Conservation (phyloP, 2,329 filamentous ascomycete genomes). For the Venturia effusa region DNA sequence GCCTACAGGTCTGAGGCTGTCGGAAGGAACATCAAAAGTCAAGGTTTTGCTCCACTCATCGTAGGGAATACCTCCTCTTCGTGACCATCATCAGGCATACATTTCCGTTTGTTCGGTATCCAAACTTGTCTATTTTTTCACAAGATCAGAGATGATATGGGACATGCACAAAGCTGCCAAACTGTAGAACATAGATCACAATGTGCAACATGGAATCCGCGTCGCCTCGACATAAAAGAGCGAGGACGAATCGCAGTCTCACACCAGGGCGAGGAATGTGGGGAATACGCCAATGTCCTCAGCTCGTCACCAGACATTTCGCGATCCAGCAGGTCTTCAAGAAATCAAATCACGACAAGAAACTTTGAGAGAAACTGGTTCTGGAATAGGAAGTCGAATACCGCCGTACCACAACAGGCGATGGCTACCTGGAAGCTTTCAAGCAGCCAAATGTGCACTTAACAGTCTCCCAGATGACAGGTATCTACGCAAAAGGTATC, state of each 20-base stretch:
- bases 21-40: no score
- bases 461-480: constrained; percentile 24
- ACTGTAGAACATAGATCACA: no score
- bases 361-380: constrained; percentile 30
- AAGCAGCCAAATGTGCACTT: constrained; percentile 29
- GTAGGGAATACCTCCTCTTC: no score
- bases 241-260: not conserved
- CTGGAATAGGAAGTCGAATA: constrained; percentile 36
- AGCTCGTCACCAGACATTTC: not conserved
- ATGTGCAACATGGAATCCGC: no score
- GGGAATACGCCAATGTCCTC: not conserved
- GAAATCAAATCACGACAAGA: constrained; percentile 25
- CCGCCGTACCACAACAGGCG: constrained; percentile 39
- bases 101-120: no score
- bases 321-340: constrained; percentile 28
- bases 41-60: no score
- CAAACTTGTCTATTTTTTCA: no score
- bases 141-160: no score
- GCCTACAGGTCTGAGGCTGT: not conserved
- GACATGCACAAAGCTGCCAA: no score
- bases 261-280: not conserved
- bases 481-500: constrained; percentile 26
- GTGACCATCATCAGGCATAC: no score
- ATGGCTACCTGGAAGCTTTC: constrained; percentile 40
- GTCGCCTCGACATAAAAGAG: no score